A percentile compares a stretch with the other conserved stretches of the same genome.
These are phyloP conservation scores for Chrysophaeum taylorii DNA, from an alignment of 352 stramenopile species.

Conservation along the genomic window DNA sequence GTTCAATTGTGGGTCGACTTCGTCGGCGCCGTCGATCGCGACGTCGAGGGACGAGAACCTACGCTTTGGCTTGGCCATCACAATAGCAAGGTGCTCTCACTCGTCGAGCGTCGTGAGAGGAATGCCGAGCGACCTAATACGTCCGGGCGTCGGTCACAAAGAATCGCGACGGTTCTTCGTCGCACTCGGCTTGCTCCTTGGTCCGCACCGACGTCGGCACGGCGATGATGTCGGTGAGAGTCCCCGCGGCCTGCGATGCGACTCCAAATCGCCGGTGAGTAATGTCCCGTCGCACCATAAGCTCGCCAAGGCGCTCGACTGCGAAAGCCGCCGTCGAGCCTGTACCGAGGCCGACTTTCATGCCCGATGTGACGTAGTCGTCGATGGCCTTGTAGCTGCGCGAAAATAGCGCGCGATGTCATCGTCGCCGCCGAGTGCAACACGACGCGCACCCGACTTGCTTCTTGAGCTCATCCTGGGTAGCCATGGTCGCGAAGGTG, in stretches of 20 bases:
- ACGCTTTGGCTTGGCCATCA: conserved; percentile 50
- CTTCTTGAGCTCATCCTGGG: conserved; percentile 59
- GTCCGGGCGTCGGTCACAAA: background rate
- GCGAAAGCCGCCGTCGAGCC: conserved; percentile 95
- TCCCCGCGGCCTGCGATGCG: conserved; percentile 68
- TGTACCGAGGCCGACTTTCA: conserved; percentile 92
- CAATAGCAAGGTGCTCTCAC: conserved; percentile 64
- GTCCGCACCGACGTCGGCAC: conserved; percentile 95
- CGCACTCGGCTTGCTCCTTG: conserved; percentile 70
- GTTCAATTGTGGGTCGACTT: conserved; percentile 92
- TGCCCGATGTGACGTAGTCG: conserved; percentile 79
- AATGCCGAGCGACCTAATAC: conserved; percentile 45
- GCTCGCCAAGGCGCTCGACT: conserved; percentile 85
- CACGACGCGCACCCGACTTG: conserved; percentile 38
- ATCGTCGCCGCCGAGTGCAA: background rate
- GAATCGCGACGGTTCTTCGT: background rate
- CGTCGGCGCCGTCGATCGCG: conserved; percentile 94
- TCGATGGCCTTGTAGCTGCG: conserved; percentile 61
- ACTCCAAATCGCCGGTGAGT: too few relatives aligned
- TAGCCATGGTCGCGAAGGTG: conserved; percentile 15
- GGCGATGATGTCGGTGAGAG: conserved; percentile 83
- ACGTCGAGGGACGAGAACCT: conserved; percentile 77
- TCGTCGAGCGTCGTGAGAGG: conserved; percentile 64
- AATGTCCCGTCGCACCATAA: too few relatives aligned
- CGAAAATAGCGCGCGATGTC: background rate